These are phyloP conservation scores for Pelagophyceae sp. DNA, from an alignment of 352 stramenopile genomes.

Conservation along the genomic window DNA sequence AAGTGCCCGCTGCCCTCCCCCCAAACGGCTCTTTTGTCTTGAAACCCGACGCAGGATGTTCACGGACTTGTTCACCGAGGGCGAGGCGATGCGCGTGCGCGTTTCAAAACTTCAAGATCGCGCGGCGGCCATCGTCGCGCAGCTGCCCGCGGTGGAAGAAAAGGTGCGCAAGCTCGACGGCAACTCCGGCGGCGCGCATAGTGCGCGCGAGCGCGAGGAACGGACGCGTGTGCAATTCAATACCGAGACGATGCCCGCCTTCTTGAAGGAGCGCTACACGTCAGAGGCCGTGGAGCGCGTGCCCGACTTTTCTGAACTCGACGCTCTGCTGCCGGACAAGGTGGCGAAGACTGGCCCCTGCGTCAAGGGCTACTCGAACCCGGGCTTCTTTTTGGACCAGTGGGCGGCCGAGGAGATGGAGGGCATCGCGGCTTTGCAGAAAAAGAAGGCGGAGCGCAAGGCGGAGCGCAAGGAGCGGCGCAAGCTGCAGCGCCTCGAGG, in stretches of 20 bases:
- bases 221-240: conserved; percentile 3
- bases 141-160: background rate
- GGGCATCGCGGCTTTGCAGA: background rate
- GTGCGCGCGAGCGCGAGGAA: background rate
- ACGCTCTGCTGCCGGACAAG: background rate
- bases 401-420: conserved; percentile 12
- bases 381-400: conserved; percentile 16
- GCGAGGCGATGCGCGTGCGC: background rate
- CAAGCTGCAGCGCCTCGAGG: background rate
- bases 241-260: background rate
- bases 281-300: background rate
- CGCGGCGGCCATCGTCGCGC: background rate
- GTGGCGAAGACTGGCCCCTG: background rate
- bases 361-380: background rate
- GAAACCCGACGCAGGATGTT: background rate
- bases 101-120: background rate
- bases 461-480: background rate
- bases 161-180: background rate
- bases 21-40: too few species aligned
- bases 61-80: background rate
- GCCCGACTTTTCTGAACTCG: conserved; percentile 1
- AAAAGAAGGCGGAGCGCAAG: background rate
- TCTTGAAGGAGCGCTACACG: background rate
- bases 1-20: too few species aligned
- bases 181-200: background rate